Evolutionary conservation across 2,329 filamentous ascomycete genomes (phyloP), one percentile per base, ranked within the genome.

Genomic region (Aspergillus aculeatinus): DNA sequence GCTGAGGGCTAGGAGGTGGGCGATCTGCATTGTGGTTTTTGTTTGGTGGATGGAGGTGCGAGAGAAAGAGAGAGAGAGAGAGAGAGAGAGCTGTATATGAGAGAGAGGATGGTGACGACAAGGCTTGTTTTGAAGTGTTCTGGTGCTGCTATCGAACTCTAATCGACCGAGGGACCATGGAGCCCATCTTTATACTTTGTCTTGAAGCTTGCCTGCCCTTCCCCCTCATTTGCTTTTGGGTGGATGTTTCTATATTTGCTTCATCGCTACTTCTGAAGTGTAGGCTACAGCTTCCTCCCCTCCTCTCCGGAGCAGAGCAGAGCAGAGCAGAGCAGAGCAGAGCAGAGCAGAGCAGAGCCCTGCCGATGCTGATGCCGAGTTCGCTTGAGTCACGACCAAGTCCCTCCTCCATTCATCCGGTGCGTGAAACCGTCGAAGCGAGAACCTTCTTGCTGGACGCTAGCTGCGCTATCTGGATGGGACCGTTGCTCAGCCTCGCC

Each of bases 1-100:
- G 31, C 61, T 59, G 31, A 73, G 54, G 52, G 67, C 57, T 49
- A 72, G 60, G 10, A 71, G 25, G 47, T 68, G 65, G 25, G 64
- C 60, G 48, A 62, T 23, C 50, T 51, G 68, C 69, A 72, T 72
- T 48, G 49, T 19, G 29, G n/a, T 11, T 49, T 14, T 16, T 35
- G 31, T 49, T 23, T 27, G 27, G 1, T 27, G 27, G 27, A 2
- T 10, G 2, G 1, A 29, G 27, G 3, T 29, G 27, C 27, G 27
- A 3, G 27, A 23, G 23, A 23, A 4, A 4, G 27, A 48, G 16
- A 11, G 5, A 4, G 27, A 49, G 4, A 35, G 5, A 25, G 25
- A 44, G 2, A 31, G 23, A 42, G 23, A 23, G 23, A 23, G 23
- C 23, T 23, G 4, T 23, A 4, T 23, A 23, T 23, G 23, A 23